These are phyloP conservation scores for Curvularia hawaiiensis DNA, from an alignment of 2,329 filamentous ascomycete species.

Conservation along the genomic window DNA sequence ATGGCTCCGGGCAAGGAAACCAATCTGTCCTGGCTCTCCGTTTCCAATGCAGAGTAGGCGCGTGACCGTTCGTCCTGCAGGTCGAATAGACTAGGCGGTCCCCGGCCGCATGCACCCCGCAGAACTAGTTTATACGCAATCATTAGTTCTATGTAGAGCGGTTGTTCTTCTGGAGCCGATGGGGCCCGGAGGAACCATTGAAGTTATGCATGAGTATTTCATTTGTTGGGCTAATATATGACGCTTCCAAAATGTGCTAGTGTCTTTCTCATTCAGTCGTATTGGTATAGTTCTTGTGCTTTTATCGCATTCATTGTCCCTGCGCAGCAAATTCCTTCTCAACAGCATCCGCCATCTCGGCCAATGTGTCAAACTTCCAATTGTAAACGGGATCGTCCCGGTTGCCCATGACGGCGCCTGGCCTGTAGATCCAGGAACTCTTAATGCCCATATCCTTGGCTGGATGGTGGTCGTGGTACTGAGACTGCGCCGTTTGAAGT, in stretches of 20 bases:
- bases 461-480: constrained; percentile 70
- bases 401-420: constrained; percentile 54
- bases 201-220: background rate
- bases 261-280: background rate
- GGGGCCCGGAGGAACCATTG: background rate
- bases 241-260: background rate
- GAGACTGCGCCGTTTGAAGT: constrained; percentile 71
- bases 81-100: background rate
- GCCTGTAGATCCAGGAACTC: constrained; percentile 69
- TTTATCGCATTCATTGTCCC: constrained; percentile 5
- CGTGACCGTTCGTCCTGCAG: background rate
- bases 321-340: constrained; percentile 44
- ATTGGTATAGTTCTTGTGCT: background rate
- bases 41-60: background rate
- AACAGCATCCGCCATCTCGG: constrained; percentile 64
- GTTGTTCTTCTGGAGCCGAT: constrained; percentile 4
- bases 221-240: background rate
- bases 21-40: no score
- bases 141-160: background rate
- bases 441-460: constrained; percentile 64
- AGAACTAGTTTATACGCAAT: background rate
- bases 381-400: constrained; percentile 48
- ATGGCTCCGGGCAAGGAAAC: background rate
- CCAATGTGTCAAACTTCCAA: constrained; percentile 64
- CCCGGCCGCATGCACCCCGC: background rate